Conservation (phyloP, 2,329 filamentous ascomycete species). For the Alternaria gansuensis region DNA sequence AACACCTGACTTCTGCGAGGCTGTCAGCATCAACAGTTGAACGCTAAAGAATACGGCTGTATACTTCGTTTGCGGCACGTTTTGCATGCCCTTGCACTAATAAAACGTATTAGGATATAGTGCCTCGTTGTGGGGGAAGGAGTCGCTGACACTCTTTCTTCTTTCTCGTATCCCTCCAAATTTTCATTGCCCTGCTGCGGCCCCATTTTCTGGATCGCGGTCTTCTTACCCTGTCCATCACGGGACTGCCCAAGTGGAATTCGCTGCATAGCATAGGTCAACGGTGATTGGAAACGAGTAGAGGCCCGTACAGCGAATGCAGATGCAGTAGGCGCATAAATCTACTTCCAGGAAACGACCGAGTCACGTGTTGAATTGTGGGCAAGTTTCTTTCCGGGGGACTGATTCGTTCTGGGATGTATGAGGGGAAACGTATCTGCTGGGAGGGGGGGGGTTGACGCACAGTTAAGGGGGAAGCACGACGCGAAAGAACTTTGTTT, state of each 20-base stretch:
- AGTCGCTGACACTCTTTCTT: conserved; percentile 33
- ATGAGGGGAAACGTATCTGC: conserved; percentile 2
- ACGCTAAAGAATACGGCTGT: neutral
- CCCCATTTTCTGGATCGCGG: conserved; percentile 28
- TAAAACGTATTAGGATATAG: conserved; percentile 1
- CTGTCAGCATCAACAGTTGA: neutral
- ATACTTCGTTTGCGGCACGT: conserved; percentile 37
- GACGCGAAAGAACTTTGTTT: neutral
- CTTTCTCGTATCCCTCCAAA: conserved; percentile 16
- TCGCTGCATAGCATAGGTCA: conserved; percentile 12
- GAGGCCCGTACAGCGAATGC: conserved; percentile 3
- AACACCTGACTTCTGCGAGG: conserved; percentile 37
- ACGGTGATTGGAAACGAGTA: conserved; percentile 1
- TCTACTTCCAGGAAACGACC: neutral
- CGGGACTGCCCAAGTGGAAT: neutral
- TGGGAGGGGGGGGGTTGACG: neutral
- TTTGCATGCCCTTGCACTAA: conserved; percentile 35
- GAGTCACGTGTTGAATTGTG: neutral
- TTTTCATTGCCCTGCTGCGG: conserved; percentile 16
- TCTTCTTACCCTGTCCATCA: conserved; percentile 21
- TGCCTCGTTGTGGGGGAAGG: neutral
- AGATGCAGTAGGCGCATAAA: conserved; percentile 9
- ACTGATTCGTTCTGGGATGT: neutral
- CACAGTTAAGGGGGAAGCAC: neutral
- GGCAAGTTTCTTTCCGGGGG: neutral